phyloP scores from a whole-genome alignment of 2,329 filamentous ascomycete genomes.

The Cladosporium sp. region DNA sequence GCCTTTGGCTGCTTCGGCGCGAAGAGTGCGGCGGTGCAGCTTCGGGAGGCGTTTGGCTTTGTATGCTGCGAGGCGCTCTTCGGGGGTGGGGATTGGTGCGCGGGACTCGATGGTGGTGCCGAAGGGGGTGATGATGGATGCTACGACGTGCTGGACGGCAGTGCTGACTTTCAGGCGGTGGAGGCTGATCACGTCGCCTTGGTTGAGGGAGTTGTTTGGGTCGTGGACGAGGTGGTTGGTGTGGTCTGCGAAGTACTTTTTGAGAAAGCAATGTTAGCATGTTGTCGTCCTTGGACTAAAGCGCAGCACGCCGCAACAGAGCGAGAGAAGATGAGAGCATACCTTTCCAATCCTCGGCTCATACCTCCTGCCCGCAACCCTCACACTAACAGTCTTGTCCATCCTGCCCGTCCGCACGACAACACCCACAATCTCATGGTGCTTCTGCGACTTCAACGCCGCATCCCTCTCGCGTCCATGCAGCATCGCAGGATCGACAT shows the following conservation, averaged over 20 bases:
- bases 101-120: slow-evolving; percentile 64
- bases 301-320: not conserved
- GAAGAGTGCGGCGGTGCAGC: slow-evolving; percentile 43
- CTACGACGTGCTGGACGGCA: slow-evolving; percentile 70
- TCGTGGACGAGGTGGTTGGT: slow-evolving; percentile 74
- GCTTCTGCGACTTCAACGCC: slow-evolving; percentile 26
- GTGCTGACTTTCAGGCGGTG: slow-evolving; percentile 67
- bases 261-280: not conserved
- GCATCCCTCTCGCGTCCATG: slow-evolving; percentile 29
- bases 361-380: slow-evolving; percentile 70
- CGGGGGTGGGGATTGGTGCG: slow-evolving; percentile 64
- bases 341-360: slow-evolving; percentile 74
- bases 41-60: slow-evolving; percentile 60
- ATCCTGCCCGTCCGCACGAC: slow-evolving; percentile 77
- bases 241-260: slow-evolving; percentile 64
- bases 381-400: slow-evolving; percentile 77
- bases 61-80: slow-evolving; percentile 59
- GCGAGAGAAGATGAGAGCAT: slow-evolving; percentile 23
- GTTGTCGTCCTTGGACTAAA: not conserved
- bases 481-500: slow-evolving; percentile 24
- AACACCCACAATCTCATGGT: slow-evolving; percentile 53
- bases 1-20: slow-evolving; percentile 34
- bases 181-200: slow-evolving; percentile 74
- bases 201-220: slow-evolving; percentile 69
- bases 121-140: slow-evolving; percentile 71